These are phyloP conservation scores for Hanseniaspora gamundiae DNA, from an alignment of 1,139 yeast genomes.

Conservation along the genomic window DNA sequence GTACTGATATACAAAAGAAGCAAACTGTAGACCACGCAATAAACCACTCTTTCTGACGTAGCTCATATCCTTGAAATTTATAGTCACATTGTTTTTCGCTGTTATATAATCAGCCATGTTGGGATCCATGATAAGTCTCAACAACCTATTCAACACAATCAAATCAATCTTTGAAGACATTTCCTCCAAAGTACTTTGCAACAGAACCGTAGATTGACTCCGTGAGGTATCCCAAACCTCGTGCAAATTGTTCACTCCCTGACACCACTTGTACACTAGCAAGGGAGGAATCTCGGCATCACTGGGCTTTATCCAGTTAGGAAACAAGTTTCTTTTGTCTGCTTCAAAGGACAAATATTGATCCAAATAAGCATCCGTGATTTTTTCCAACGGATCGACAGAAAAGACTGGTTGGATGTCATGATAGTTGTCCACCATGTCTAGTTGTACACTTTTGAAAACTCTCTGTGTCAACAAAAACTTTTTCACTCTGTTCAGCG, in stretches of 20 bases:
- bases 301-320: slow-evolving; percentile 92
- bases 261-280: slow-evolving; percentile 88
- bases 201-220: slow-evolving; percentile 75
- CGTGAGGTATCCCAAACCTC: slow-evolving; percentile 66
- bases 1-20: slow-evolving; percentile 81
- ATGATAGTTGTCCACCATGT: slow-evolving; percentile 87
- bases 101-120: slow-evolving; percentile 92
- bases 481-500: slow-evolving; percentile 72
- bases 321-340: slow-evolving; percentile 76
- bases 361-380: slow-evolving; percentile 91
- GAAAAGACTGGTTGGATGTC: slow-evolving; percentile 77
- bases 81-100: slow-evolving; percentile 72
- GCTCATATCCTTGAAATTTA: slow-evolving; percentile 89
- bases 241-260: slow-evolving; percentile 73
- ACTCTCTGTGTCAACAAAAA: slow-evolving; percentile 79
- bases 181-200: slow-evolving; percentile 60
- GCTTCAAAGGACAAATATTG: slow-evolving; percentile 96
- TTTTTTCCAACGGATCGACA: slow-evolving; percentile 85
- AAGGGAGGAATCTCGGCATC: slow-evolving; percentile 91
- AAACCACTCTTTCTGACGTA: slow-evolving; percentile 85
- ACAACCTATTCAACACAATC: slow-evolving; percentile 68
- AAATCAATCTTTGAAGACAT: slow-evolving; percentile 80
- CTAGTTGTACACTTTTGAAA: slow-evolving; percentile 78
- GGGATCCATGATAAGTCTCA: slow-evolving; percentile 76
- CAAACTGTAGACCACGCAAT: slow-evolving; percentile 77